Evolutionary conservation across 1,284 basidiomycete species (phyloP), one percentile per base, ranked within the genome.

Genomic region (Austroboletus novae-zelandiae): DNA sequence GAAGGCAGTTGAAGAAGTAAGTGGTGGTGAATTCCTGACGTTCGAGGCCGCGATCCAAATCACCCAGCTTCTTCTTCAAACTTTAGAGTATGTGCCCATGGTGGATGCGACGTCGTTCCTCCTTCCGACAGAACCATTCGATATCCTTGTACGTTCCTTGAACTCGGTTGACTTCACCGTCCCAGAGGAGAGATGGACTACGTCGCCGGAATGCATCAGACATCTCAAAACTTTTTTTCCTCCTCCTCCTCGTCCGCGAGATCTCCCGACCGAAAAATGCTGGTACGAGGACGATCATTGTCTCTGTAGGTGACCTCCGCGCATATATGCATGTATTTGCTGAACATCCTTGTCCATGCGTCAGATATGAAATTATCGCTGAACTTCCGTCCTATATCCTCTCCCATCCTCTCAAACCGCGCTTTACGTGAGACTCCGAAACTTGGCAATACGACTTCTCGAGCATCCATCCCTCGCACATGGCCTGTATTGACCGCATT

Each of bases 121-220:
- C 20, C 69, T 79, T 13, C 77, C 76, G 10, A 60, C 67, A 23
- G 83, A 83, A 39, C 81, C 79, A 10, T 77, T 77, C 40, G 71
- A 76, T 2, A 56, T 57, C 9, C 69, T 83, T 64, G 61, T 44
- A 61, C 61, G 20, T 51, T 69, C 18, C 57, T 71, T 59, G 56
- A 57, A 53, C 52, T 77, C 15, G 48, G 66, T 43, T 50, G 52
- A 66, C 13, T 54, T 76, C 17, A 50, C 64, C 13, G 58, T 68
- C 10, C 78, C 74, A 47, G 73, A 79, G 29, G 81, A 84, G 59
- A 70, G 57, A 45, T 72, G 73, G 57, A 58, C 61, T 36, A 68
- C 71, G 1, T 71, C 71, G 8, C 56, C 65, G 7, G 70, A 76
- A 42, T 66, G 69, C 2, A 39, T 73, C 4, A 49, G 55, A 18